Percentiles rank a stretch among this genome's conserved stretches.
Evolutionary conservation across 2,329 filamentous ascomycete species (phyloP).

Genomic region (Huntiella abstrusa): DNA sequence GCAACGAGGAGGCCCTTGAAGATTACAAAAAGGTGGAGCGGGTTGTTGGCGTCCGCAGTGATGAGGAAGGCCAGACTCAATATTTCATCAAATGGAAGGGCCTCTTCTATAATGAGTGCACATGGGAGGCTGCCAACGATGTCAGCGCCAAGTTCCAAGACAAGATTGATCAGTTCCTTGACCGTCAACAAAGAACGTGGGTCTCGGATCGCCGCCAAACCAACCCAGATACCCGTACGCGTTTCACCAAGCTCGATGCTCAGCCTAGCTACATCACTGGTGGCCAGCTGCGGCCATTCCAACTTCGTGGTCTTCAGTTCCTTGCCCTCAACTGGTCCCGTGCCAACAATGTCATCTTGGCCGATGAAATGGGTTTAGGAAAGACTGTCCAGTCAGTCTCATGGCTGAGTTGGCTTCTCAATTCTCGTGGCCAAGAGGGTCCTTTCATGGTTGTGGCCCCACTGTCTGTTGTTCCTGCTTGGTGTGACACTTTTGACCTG

Average conservation of each 20-base stretch:
- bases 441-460: slow-evolving; percentile 96
- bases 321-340: slow-evolving; percentile 90
- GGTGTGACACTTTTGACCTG: slow-evolving; percentile 92
- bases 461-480: slow-evolving; percentile 89
- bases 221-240: slow-evolving; percentile 53
- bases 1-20: slow-evolving; percentile 68
- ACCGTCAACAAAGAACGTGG: slow-evolving; percentile 65
- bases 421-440: slow-evolving; percentile 74
- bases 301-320: slow-evolving; percentile 87
- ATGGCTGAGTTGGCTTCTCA: slow-evolving; percentile 91
- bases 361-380: slow-evolving; percentile 95
- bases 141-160: slow-evolving; percentile 64
- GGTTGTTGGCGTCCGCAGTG: slow-evolving; percentile 67
- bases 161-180: slow-evolving; percentile 80
- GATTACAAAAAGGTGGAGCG: slow-evolving; percentile 88
- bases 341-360: slow-evolving; percentile 86
- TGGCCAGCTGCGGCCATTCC: slow-evolving; percentile 79
- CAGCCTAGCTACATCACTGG: slow-evolving; percentile 74
- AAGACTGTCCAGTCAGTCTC: slow-evolving; percentile 97
- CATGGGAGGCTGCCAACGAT: slow-evolving; percentile 68
- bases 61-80: slow-evolving; percentile 55
- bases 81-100: slow-evolving; percentile 97
- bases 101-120: slow-evolving; percentile 80
- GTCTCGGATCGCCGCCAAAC: slow-evolving; percentile 62
- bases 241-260: slow-evolving; percentile 53